Base-by-base conservation (phyloP, 495 filamentous ascomycete species). In the Xanthoparmelia taractica region DNA sequence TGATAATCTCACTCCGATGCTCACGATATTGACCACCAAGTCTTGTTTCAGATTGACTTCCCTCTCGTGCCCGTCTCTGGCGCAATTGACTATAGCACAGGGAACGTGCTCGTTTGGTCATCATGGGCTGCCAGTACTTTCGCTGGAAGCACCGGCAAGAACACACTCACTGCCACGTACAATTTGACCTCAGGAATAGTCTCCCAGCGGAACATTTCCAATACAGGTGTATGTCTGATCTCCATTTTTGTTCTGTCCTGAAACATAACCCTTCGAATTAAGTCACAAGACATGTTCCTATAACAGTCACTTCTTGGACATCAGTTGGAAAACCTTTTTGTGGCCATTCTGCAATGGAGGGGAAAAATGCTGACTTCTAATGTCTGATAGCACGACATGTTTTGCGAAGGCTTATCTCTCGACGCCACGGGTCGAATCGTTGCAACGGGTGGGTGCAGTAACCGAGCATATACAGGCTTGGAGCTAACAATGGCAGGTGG, bases 391-490 rank as follows among this genome's bases (percentile, higher is more conserved):
- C 81, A 84, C 55, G 80, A 84, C 65, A 86, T 87, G 82, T 87
- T 86, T 66, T 86, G 84, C 68, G 83, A 84, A 8, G 83, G 84
- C 1, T 80, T 82, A 34, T 80, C 79, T 5, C 65, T 80, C 13
- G 78, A 81, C 63, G 67, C 72, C 29, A 72, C 76, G 25, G 84
- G 84, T 20, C 73, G 70, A n/a, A 72, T 83, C 25, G 63, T 84
- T 29, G 78, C 86, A 27, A 80, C 77, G 7, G 84, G 84, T 3
- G 83, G 83, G 8, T 69, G 72, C 45, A 74, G 74, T 59, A 71
- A 75, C 17, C 59, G 64, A 8, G 29, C 50, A 33, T 31, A 8
- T n/a, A 33, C 27, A 1, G 3, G 17, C 50, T 54, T 54, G 29
- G 20, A 20, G 1, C 11, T 54, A 33, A 54, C 17, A 2, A 20